These are phyloP conservation scores for Pseudocercospora pini-densiflorae DNA, from an alignment of 2,329 filamentous ascomycete species.

Conservation along the genomic window DNA sequence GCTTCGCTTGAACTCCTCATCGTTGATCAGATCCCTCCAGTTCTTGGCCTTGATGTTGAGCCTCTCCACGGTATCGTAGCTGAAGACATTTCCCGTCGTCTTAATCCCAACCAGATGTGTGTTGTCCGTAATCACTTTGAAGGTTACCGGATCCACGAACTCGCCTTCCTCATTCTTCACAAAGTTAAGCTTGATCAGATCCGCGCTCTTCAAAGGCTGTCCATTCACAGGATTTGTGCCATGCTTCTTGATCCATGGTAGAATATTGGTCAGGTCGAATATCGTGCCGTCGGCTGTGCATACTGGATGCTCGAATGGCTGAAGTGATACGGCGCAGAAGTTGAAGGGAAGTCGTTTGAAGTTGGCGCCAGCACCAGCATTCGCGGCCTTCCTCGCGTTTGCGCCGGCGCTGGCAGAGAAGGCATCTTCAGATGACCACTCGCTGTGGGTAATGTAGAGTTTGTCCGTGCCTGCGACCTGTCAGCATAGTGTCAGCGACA, in stretches of 20 bases:
- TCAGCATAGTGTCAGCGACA: conserved; percentile 19
- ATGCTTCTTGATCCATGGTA: conserved; percentile 92
- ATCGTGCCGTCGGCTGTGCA: conserved; percentile 87
- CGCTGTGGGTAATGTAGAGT: conserved; percentile 83
- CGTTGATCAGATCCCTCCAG: conserved; percentile 89
- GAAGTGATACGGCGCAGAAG: conserved; percentile 94
- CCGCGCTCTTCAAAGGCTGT: conserved; percentile 74
- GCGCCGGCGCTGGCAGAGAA: conserved; percentile 81
- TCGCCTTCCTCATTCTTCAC: conserved; percentile 89
- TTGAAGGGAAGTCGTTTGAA: conserved; percentile 96
- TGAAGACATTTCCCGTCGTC: conserved; percentile 91
- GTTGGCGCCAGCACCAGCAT: conserved; percentile 58
- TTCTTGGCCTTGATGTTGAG: conserved; percentile 97
- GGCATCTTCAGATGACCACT: conserved; percentile 91
- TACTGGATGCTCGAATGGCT: conserved; percentile 93
- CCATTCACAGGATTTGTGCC: conserved; percentile 90
- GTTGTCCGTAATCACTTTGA: conserved; percentile 97
- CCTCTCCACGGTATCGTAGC: conserved; percentile 92
- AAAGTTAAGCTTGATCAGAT: conserved; percentile 90
- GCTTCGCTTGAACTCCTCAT: conserved; percentile 81
- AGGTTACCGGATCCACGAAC: conserved; percentile 94
- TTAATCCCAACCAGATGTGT: conserved; percentile 92
- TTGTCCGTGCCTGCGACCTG: conserved; percentile 42
- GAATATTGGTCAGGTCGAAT: conserved; percentile 93
- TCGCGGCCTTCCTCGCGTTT: conserved; percentile 61